These are phyloP conservation scores for Boletus pseudopeckii DNA, from an alignment of 768 basidiomycete species.

Conservation along the genomic window DNA sequence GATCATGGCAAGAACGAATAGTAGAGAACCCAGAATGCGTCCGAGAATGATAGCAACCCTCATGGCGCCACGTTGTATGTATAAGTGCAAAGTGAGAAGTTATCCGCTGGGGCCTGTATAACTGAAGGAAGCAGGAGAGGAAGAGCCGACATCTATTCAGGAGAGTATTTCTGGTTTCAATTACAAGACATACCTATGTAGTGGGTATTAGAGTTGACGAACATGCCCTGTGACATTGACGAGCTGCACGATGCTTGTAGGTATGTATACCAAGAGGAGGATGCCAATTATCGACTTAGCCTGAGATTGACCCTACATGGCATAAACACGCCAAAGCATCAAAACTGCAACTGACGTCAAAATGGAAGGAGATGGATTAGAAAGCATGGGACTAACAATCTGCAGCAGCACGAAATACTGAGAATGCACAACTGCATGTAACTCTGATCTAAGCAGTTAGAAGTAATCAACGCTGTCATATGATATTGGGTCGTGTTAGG, in stretches of 20 bases:
- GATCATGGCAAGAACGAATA: not conserved
- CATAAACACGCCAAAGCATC: constrained; percentile 8
- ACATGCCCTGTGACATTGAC: not conserved
- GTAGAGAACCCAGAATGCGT: not conserved
- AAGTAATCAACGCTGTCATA: too few species aligned
- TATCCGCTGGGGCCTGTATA: too few species aligned
- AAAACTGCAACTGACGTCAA: not conserved
- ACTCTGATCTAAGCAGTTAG: too few species aligned
- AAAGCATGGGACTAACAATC: not conserved
- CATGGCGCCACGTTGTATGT: not conserved
- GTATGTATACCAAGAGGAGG: constrained; percentile 4
- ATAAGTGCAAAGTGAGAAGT: not conserved
- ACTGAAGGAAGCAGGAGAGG: too few species aligned
- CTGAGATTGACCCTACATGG: constrained; percentile 2
- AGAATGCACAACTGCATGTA: too few species aligned
- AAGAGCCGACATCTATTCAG: not conserved
- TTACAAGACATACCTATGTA: not conserved
- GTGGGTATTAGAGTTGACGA: not conserved
- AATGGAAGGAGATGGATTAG: not conserved
- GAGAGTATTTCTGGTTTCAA: not conserved
- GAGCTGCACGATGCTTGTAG: not conserved
- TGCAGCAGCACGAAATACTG: constrained; percentile 1
- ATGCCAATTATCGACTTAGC: not conserved
- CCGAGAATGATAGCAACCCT: not conserved
- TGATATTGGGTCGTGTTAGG: too few species aligned